Evolutionary conservation across 805 yeast species (phyloP).

Genomic region (Tetrapisispora namnaoensis): DNA sequence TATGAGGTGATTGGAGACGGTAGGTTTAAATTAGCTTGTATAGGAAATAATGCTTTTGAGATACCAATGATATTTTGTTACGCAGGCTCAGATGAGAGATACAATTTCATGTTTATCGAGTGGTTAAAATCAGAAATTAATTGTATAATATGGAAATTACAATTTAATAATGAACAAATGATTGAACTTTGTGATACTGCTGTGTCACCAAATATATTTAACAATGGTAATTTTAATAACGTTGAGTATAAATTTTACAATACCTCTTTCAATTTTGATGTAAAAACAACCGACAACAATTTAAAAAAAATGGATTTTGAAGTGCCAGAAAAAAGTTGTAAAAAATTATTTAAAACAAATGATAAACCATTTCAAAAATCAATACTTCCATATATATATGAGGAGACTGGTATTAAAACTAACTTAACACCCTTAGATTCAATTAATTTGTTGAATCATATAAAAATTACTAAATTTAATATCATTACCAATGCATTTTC

Average conservation of each 20-base stretch:
- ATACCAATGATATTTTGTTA: slow-evolving; percentile 12
- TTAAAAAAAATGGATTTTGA: slow-evolving; percentile 21
- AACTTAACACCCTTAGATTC: slow-evolving; percentile 14
- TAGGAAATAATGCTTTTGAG: slow-evolving; percentile 8
- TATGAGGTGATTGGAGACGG: slow-evolving; percentile 4
- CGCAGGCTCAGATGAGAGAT: slow-evolving; percentile 6
- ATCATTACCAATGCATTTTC: slow-evolving; percentile 6
- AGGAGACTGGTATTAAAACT: slow-evolving; percentile 25
- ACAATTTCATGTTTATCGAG: slow-evolving; percentile 9
- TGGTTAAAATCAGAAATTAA: slow-evolving; percentile 26
- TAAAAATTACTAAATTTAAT: slow-evolving; percentile 4
- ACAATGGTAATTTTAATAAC: slow-evolving; percentile 4
- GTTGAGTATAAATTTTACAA: slow-evolving; percentile 15
- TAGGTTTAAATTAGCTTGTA: slow-evolving; percentile 4
- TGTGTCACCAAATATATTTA: slow-evolving; percentile 7
- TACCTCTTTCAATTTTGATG: slow-evolving; percentile 20
- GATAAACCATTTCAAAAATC: slow-evolving; percentile 7
- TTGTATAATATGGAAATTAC: slow-evolving; percentile 16
- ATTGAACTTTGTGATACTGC: slow-evolving; percentile 19
- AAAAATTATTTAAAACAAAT: slow-evolving; percentile 8
- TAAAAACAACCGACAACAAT: slow-evolving; percentile 15
- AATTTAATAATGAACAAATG: slow-evolving; percentile 18
- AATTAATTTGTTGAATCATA: slow-evolving; percentile 8
- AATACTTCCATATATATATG: slow-evolving; percentile 16
- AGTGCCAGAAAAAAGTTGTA: slow-evolving; percentile 18